A percentile compares a stretch with the other conserved stretches of the same genome.
These are phyloP conservation scores for Psilocybe sp. DNA, from an alignment of 768 basidiomycete genomes.

Conservation along the genomic window DNA sequence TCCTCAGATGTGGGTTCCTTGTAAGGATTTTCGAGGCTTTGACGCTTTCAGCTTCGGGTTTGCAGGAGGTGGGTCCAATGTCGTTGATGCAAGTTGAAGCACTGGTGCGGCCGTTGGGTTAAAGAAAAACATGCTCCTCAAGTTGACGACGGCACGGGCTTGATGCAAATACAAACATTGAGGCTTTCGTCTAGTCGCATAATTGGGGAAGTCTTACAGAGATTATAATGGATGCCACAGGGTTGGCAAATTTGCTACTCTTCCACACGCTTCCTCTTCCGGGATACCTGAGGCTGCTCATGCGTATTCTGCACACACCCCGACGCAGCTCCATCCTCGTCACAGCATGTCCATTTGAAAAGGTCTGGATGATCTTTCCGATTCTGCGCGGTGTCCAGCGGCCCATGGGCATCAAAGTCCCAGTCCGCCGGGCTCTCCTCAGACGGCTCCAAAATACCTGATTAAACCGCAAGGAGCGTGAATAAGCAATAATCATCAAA, in stretches of 20 bases:
- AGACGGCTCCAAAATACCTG: conserved; percentile 1
- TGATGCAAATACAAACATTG: too few relatives aligned
- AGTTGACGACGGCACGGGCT: too few relatives aligned
- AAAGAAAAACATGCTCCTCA: too few relatives aligned
- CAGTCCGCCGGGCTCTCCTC: conserved; percentile 1
- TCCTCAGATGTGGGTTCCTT: too few relatives aligned
- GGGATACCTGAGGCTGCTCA: conserved; percentile 20
- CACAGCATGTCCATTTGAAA: conserved; percentile 52
- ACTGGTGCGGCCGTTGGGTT: too few relatives aligned
- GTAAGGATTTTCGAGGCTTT: too few relatives aligned
- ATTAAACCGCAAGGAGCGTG: background rate
- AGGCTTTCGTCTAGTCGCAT: too few relatives aligned
- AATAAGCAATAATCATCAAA: background rate
- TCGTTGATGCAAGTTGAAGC: too few relatives aligned
- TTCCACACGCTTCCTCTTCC: conserved; percentile 31
- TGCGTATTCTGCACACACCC: conserved; percentile 42
- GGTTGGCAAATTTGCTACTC: conserved; percentile 4
- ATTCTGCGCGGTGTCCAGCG: conserved; percentile 39
- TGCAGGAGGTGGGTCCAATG: too few relatives aligned
- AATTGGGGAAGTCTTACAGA: too few relatives aligned
- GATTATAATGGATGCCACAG: conserved; percentile 37
- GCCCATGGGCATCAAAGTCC: conserved; percentile 17
- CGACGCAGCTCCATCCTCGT: conserved; percentile 28
- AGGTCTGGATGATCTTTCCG: conserved; percentile 41
- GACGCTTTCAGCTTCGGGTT: too few relatives aligned